Conservation (phyloP, 1,284 basidiomycete genomes). For the Somion occarium region DNA sequence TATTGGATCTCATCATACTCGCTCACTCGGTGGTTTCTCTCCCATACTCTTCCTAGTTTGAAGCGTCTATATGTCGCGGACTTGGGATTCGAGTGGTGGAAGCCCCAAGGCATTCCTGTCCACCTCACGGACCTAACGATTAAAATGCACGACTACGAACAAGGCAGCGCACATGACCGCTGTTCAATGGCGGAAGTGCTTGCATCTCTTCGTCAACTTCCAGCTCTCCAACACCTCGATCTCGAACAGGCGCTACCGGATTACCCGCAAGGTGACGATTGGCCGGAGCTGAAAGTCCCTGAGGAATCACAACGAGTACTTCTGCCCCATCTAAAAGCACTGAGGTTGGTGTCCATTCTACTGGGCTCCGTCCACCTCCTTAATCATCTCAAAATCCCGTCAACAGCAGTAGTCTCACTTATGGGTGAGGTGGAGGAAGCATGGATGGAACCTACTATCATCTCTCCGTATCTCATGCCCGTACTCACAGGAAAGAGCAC, state of each 20-base stretch:
- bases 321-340: not conserved
- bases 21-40: not conserved
- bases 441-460: not conserved
- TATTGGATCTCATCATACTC: not conserved
- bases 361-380: not conserved
- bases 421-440: not conserved
- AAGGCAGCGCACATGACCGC: not conserved
- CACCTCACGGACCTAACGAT: not conserved
- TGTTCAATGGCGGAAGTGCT: not conserved
- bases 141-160: not conserved
- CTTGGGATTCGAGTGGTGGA: not conserved
- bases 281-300: not conserved
- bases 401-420: not conserved
- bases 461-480: not conserved
- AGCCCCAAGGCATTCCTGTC: not conserved
- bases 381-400: not conserved
- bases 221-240: not conserved
- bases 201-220: not conserved
- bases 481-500: not conserved
- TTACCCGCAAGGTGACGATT: not conserved
- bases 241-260: not conserved
- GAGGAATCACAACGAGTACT: not conserved
- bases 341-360: not conserved
- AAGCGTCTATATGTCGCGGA: not conserved
- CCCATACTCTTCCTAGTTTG: not conserved